Evolutionary conservation across 805 yeast genomes (phyloP), one percentile per base, ranked within the genome.

Genomic region (Scheffersomyces ergatensis): DNA sequence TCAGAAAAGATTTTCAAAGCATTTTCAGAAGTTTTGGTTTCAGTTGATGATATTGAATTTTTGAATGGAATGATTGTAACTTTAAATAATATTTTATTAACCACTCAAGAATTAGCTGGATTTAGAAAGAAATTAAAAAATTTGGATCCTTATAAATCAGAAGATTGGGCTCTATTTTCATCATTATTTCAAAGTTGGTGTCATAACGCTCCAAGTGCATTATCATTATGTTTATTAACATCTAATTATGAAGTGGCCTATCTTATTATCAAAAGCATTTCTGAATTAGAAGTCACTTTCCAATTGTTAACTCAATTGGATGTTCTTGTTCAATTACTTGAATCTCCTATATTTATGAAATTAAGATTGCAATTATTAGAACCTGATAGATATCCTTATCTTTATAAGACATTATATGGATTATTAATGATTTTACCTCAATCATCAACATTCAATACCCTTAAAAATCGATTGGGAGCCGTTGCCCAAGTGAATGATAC

Each of bases 361-460:
- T 72, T 90, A 47, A 76, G 99, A 43, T 67, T 93, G 40, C 97
- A 92, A 61, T 67, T 93, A n/a, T 67, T 93, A 35, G 95, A 88
- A 54, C 97, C 97, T 1, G 87, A 83, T 36, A 78, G 76, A 47
- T 76, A 85, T 56, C 95, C 95, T 1, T 85, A 76, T 53, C 65
- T 93, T 25, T 87, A 84, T 71, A 88, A 89, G 57, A 86, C 96
- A 39, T 73, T 93, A 23, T 93, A 89, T 58, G 99, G 98, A 1
- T 76, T 93, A 23, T 68, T 93, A 44, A 93, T 93, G 99, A 73
- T 93, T 4, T 63, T 93, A 37, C 99, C 99, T 0, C 99, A 93
- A 58, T 88, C 97, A 0, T 77, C 87, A 11, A 96, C 98, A 0
- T 93, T 88, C 58, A 80, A 77, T n/a, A 80, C 86, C 0, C 70